Conservation (phyloP, 202 grass and related monocot genomes). For the Saccharum hybrid region DNA sequence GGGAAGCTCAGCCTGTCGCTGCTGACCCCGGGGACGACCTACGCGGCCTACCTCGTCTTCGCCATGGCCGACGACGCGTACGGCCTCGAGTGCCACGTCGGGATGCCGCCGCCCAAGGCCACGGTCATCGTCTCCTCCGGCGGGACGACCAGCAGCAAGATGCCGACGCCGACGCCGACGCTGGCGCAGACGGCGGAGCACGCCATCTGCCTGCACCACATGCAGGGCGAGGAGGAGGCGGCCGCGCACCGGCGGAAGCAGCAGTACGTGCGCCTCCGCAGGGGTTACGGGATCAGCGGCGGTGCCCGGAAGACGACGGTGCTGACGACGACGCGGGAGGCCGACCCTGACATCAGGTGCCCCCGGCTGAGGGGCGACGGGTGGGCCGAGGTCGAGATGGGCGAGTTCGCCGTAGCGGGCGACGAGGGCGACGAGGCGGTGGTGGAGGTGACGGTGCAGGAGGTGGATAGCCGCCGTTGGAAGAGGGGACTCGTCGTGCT, state of each 20-base stretch:
- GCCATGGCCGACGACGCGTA: slow-evolving; percentile 49
- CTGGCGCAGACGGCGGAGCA: background rate
- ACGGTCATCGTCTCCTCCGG: slow-evolving; percentile 29
- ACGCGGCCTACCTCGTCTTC: slow-evolving; percentile 72
- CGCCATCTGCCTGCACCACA: slow-evolving; percentile 56
- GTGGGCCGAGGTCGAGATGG: slow-evolving; percentile 70
- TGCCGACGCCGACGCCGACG: rapidly evolving
- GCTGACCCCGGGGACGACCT: slow-evolving; percentile 52
- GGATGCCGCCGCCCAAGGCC: slow-evolving; percentile 52
- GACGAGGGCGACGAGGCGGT: slow-evolving; percentile 21
- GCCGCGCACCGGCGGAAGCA: slow-evolving; percentile 44
- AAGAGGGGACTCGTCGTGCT: slow-evolving; percentile 61
- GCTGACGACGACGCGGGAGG: slow-evolving; percentile 7
- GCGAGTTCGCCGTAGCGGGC: slow-evolving; percentile 44
- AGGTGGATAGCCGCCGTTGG: slow-evolving; percentile 34
- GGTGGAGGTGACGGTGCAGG: slow-evolving; percentile 56
- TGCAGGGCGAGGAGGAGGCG: slow-evolving; percentile 54
- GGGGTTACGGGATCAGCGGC: background rate
- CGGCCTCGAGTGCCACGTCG: slow-evolving; percentile 69
- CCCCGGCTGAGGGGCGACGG: slow-evolving; percentile 43
- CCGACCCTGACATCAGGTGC: slow-evolving; percentile 51
- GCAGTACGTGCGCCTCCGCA: slow-evolving; percentile 46
- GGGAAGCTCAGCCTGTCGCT: slow-evolving; percentile 61
- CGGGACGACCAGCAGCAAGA: background rate
- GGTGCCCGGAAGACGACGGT: background rate